Base-by-base conservation (phyloP, 345 rosid species). In the Ricinus communis region DNA sequence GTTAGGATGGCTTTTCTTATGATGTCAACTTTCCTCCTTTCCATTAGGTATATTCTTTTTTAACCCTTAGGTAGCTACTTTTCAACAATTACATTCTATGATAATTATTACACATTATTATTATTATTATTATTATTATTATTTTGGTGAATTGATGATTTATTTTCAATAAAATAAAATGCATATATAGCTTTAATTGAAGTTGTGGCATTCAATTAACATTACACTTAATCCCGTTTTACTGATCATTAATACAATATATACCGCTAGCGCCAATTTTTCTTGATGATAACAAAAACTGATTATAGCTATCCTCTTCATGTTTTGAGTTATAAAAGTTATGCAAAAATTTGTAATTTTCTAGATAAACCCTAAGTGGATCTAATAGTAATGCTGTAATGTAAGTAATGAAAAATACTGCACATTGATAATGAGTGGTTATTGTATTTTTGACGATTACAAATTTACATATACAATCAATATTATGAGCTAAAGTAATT, bases 221-320 rank as follows among this genome's bases (percentile, higher is more conserved):
- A 60, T 19, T 36, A 60, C 19, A 19, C 67, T 21, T 12, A 43
- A 4, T 4, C 11, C 12, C 8, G 38, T 2, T 33, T 6, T 15
- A 6, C 21, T 21, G 27, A 11, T 21, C 21, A 53, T 22, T 53
- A 22, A 53, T n/a, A 15, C 18, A 16, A n/a, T n/a, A 9, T 5
- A 53, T n/a, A 62, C 70, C 47, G 74, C 73, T 73, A 78, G 76
- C 56, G 60, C 71, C 78, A 78, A n/a, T 76, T 82, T 81, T 82
- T n/a, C 72, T 62, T 24, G 30, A 30, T 70, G 69, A 62, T 82
- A 33, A 50, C 46, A n/a, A 43, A 43, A 36, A 41, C 55, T 47
- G 24, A 70, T 76, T 36, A 75, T 76, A 36, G 53, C 61, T 21
- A 19, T 56, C 18, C 22, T 5, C 25, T 28, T 12, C 19, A 15